Base-by-base conservation (phyloP, 2,329 filamentous ascomycete species). In the Lecanosticta acicola region DNA sequence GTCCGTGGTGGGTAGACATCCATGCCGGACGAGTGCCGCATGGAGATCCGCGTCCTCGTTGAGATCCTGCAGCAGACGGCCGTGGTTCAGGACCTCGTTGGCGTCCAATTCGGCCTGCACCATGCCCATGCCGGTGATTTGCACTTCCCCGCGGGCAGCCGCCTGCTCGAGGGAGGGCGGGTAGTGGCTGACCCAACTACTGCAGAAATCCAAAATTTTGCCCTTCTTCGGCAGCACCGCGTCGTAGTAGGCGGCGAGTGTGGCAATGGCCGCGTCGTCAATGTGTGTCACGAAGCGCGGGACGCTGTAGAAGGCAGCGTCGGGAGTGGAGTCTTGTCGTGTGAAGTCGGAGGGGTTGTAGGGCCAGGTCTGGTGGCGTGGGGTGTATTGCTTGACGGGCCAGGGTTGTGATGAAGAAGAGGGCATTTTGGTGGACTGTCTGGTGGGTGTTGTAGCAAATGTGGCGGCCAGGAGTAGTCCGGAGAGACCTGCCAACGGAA, bases 271-370 rank as follows among this genome's bases (percentile, higher is more conserved):
- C 3, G 67, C 62, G 34, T 75, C 71, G 52, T 77, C 75, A 53
- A 78, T 77, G 47, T 78, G 75, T 9, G 74, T 74, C 1, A 77
- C 74, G 50, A 76, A 73, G 13, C 74, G 68, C 1, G 74, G 70
- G 14, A 64, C 53, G 20, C 52, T 55, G 57, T 71, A 72, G 56
- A 72, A 73, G 3, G 53, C 40, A 1, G 54, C 24, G 48, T 71
- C 69, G 5, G 56, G 21, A 2, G 56, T 60, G 13, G 65, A 55
- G 39, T 73, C 70, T 37, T 64, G 60, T 17, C 69, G 62, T 3
- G 51, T 56, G 50, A 73, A 72, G 45, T 72, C 70, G 17, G 53
- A 56, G 5, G 58, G 47, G 13, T 50, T 60, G 51, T 68, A 67
- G 3, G 64, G 65, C 62, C 62, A 67, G 18, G 51, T 46, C n/a